Conservation (phyloP, 1,284 basidiomycete species). For the Ganoderma lingzhi region DNA sequence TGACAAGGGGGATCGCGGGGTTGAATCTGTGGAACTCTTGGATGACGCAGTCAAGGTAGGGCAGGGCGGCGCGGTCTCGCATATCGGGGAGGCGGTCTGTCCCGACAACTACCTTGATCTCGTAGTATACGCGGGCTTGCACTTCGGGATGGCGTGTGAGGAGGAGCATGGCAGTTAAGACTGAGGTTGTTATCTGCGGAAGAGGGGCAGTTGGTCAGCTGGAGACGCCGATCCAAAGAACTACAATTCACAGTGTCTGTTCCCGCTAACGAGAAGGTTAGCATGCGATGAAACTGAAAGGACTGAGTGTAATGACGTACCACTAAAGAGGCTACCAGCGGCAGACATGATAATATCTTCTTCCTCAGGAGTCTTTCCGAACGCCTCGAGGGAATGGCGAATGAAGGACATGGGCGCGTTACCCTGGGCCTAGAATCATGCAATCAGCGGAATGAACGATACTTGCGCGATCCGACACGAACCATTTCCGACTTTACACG, state of each 20-base stretch:
- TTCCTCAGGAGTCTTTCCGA: not conserved
- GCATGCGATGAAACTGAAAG: not conserved
- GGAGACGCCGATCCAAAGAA: no score
- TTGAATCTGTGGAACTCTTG: constrained; percentile 22
- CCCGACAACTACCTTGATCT: constrained; percentile 37
- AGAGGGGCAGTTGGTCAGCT: not conserved
- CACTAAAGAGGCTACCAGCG: constrained; percentile 23
- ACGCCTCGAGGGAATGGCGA: constrained; percentile 1
- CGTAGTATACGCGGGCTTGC: constrained; percentile 36
- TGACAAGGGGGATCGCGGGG: constrained; percentile 12
- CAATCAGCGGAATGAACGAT: not conserved
- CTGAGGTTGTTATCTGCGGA: not conserved
- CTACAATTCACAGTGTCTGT: constrained; percentile 15
- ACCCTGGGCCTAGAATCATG: not conserved
- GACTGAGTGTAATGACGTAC: constrained; percentile 3
- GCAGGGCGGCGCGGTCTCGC: constrained; percentile 34
- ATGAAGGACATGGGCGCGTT: constrained; percentile 14
- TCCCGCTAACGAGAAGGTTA: constrained; percentile 8
- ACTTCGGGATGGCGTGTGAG: constrained; percentile 39
- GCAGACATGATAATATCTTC: constrained; percentile 22
- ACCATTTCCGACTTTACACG: constrained; percentile 15
- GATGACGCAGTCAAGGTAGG: constrained; percentile 29
- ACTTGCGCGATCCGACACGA: not conserved
- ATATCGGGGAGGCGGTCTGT: constrained; percentile 34
- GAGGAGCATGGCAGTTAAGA: constrained; percentile 37